These are phyloP conservation scores for Skeletonema tropicum DNA, from an alignment of 108 stramenopile species.

Conservation along the genomic window DNA sequence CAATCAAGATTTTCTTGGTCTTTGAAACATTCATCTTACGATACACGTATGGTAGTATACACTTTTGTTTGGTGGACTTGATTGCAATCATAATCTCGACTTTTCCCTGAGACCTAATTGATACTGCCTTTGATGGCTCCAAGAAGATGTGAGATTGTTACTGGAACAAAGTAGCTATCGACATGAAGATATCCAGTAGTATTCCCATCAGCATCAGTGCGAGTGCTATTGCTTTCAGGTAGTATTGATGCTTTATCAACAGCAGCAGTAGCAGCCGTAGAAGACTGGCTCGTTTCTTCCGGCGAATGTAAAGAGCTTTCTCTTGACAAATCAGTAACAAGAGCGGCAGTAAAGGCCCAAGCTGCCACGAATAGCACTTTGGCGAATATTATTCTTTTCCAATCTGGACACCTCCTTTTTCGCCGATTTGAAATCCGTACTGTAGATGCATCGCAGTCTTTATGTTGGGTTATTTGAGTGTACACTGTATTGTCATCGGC, in stretches of 20 bases:
- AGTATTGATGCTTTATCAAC: not conserved
- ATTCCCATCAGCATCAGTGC: not conserved
- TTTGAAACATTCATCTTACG: not conserved
- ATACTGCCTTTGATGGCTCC: not conserved
- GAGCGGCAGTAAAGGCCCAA: not conserved
- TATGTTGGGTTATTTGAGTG: not conserved
- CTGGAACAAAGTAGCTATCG: not conserved
- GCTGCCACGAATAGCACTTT: not conserved
- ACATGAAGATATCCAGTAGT: not conserved
- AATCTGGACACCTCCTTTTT: not conserved
- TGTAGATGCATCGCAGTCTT: not conserved
- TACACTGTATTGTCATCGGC: conserved; percentile 22
- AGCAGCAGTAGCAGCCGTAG: not conserved
- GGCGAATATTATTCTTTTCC: not conserved
- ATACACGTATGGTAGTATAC: too few relatives aligned
- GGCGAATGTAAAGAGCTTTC: not conserved
- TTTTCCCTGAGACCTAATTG: not conserved
- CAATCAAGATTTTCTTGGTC: too few relatives aligned
- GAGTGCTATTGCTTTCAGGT: not conserved
- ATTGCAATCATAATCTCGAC: not conserved
- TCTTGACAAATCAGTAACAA: not conserved
- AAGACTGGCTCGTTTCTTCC: not conserved
- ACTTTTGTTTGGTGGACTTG: not conserved
- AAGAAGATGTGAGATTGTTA: not conserved
- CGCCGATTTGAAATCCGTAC: not conserved